Base-by-base conservation (phyloP, 768 basidiomycete genomes). In the Suillus spraguei region DNA sequence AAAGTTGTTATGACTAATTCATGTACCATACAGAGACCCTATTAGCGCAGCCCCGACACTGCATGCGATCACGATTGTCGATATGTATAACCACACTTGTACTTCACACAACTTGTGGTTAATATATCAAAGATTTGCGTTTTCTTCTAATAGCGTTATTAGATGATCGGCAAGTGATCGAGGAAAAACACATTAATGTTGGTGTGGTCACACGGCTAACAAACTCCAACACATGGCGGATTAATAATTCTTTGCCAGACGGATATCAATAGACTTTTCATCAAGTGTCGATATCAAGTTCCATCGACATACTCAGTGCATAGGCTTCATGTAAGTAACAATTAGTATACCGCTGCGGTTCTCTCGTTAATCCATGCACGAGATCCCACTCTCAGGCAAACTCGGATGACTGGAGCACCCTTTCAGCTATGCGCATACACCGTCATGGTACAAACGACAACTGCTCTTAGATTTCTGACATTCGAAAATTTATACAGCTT, bases 41-140 rank as follows among this genome's bases (percentile, higher is more conserved):
- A 22, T 7, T 36, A 36, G 35, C 55, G 13, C 36, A 41, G 24
- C 56, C 41, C n/a, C 56, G 33, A 33, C 50, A 10, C 33, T 9
- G 20, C 52, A n/a, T 32, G n/a, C 52, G 33, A 17, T 28, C 17
- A 39, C 10, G 24, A 49, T 49, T 22, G 47, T 24, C 24, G 22
- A 11, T 39, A n/a, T 58, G 56, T 58, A 58, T 32, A n/a, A 28
- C 38, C 39, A 41, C 39, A 11, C 56, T 58, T 58, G 55, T 58
- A 41, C 52, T 53, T 35, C 33, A 35, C n/a, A 35, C 17, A 20
- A 33, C 41, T 41, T 41, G 56, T 58, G 39, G 56, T 41, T 28
- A 58, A 41, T 41, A 58, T 41, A 58, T 32, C 56, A n/a, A 41
- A 20, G 56, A 58, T 41, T 20, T 58, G 56, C 39, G 17, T 28